Percentiles rank a stretch among this genome's conserved stretches.
phyloP scores from a whole-genome alignment of 768 basidiomycete species.

The Lactarius trivialis region DNA sequence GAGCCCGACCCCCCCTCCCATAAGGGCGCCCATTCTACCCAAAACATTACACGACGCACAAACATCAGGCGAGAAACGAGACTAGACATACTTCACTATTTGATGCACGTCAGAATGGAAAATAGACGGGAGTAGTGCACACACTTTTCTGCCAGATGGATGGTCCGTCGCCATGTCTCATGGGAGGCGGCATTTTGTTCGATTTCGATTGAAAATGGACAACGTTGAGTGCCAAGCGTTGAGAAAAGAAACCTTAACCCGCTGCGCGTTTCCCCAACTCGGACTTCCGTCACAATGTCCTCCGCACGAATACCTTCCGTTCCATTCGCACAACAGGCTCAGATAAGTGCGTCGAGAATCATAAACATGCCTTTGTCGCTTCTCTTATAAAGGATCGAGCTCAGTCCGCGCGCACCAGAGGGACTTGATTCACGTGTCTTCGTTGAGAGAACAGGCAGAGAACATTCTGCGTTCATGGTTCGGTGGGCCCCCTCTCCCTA shows the following conservation, averaged over 20 bases:
- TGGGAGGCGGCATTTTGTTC: constrained; percentile 20
- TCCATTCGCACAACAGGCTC: constrained; percentile 75
- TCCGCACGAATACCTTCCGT: constrained; percentile 34
- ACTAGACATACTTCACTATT: constrained; percentile 52
- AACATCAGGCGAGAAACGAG: constrained; percentile 9
- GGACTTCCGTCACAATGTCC: constrained; percentile 3
- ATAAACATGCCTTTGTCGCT: not conserved
- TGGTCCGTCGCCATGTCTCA: constrained; percentile 20
- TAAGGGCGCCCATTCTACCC: constrained; percentile 83
- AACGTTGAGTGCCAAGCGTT: not conserved
- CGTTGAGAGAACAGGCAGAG: constrained; percentile 69
- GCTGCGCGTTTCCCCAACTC: not conserved
- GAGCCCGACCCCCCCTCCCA: constrained; percentile 90
- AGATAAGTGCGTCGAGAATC: constrained; percentile 58
- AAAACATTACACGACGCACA: constrained; percentile 4
- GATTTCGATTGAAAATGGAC: not conserved
- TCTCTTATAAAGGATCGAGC: constrained; percentile 10
- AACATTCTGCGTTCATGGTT: constrained; percentile 70
- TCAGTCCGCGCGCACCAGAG: constrained; percentile 81
- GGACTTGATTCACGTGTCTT: constrained; percentile 70
- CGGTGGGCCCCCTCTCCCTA: constrained; percentile 40
- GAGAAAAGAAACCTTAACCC: constrained; percentile 13
- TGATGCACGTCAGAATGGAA: constrained; percentile 4
- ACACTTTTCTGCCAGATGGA: constrained; percentile 25
- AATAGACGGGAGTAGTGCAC: constrained; percentile 5